Evolutionary conservation across 495 filamentous ascomycete genomes (phyloP).

Genomic region (Pseudomonodictys pantanalensis): DNA sequence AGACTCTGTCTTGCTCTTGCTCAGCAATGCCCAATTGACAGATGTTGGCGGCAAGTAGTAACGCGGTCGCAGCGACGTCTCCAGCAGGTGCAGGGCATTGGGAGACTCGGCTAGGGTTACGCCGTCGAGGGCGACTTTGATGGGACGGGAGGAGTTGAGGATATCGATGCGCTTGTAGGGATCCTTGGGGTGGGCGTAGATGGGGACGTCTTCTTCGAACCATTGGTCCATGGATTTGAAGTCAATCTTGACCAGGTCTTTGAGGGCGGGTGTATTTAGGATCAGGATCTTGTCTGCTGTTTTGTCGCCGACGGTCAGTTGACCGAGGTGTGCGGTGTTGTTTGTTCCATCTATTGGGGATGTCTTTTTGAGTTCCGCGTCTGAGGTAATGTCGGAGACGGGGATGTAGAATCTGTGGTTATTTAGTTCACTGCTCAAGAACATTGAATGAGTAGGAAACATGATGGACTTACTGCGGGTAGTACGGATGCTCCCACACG

Average conservation of each 20-base stretch:
- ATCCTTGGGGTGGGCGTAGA: slow-evolving; percentile 59
- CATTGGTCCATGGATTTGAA: slow-evolving; percentile 46
- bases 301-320: slow-evolving; percentile 12
- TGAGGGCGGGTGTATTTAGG: slow-evolving; percentile 9
- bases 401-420: slow-evolving; percentile 25
- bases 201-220: slow-evolving; percentile 59
- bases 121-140: slow-evolving; percentile 51
- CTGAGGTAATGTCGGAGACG: slow-evolving; percentile 2
- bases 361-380: slow-evolving; percentile 9
- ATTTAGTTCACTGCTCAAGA: not conserved
- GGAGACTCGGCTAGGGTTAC: slow-evolving; percentile 46
- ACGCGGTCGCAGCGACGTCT: slow-evolving; percentile 51
- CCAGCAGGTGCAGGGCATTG: slow-evolving; percentile 46
- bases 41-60: slow-evolving; percentile 52
- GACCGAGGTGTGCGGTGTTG: slow-evolving; percentile 7
- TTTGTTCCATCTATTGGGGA: slow-evolving; percentile 12
- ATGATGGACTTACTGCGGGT: slow-evolving; percentile 36
- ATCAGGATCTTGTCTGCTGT: slow-evolving; percentile 10
- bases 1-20: slow-evolving; percentile 45
- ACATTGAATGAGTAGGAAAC: slow-evolving; percentile 32
- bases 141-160: slow-evolving; percentile 47
- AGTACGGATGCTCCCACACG: slow-evolving; percentile 47
- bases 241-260: slow-evolving; percentile 24
- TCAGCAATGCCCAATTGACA: slow-evolving; percentile 41
- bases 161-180: slow-evolving; percentile 59